Conservation (phyloP, 306 rosid genomes). For the Pueraria montana region DNA sequence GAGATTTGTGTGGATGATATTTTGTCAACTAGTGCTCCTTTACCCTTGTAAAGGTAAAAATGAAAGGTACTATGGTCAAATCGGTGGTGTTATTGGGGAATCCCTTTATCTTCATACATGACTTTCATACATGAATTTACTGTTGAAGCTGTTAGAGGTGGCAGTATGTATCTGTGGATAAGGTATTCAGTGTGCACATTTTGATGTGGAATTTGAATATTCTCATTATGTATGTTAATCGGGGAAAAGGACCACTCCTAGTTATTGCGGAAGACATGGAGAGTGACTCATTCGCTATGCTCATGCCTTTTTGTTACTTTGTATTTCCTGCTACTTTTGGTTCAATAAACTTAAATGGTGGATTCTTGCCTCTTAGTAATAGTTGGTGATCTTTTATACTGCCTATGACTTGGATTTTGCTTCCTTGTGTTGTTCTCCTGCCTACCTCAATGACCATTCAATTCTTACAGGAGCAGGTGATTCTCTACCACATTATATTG, state of each 20-base stretch:
- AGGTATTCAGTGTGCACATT: neutral
- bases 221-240: neutral
- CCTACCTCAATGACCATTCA: neutral
- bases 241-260: neutral
- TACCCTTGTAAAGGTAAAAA: neutral
- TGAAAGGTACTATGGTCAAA: constrained; percentile 13
- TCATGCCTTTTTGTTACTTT: neutral
- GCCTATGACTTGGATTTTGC: neutral
- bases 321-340: neutral
- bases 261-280: neutral
- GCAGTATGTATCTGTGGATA: neutral
- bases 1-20: neutral
- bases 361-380: neutral
- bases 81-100: neutral
- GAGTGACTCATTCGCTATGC: neutral
- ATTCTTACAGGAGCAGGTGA: neutral
- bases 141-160: neutral
- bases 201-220: neutral
- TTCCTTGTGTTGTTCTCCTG: neutral
- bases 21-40: neutral
- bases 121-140: neutral
- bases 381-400: neutral
- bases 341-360: neutral
- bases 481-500: neutral
- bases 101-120: neutral